Base-by-base conservation (phyloP, 2,329 filamentous ascomycete species). In the Alternaria angustiovoidea region DNA sequence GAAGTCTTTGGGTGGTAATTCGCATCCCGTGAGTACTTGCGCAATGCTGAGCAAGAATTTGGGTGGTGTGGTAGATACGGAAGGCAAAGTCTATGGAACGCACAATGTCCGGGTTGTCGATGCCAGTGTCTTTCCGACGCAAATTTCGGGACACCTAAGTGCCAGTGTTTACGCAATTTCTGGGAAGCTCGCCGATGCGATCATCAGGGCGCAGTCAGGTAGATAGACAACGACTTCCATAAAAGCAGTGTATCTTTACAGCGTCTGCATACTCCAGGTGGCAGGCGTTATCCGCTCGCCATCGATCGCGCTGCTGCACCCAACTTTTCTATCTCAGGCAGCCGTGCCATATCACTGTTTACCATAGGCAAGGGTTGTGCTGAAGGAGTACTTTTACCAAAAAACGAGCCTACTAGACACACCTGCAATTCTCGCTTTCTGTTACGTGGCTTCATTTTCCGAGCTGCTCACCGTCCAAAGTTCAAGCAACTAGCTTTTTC, bases 81-180 rank as follows among this genome's bases (percentile, higher is more conserved):
- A 75, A 49, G 68, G 72, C 20, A 70, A 55, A 36, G 72, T 79
- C 16, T 78, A 79, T 60, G 78, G 77, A 4, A 71, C 69, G 12
- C 36, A 48, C 8, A 78, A 77, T 47, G 70, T 80, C n/a, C 68
- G 77, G 36, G 73, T 79, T 2, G 74, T 74, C 6, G 76, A 79
- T 72, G 77, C 76, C n/a, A 76, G 75, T 43, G 62, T 76, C 1
- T 61, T 79, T n/a, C 72, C 73, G 6, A 69, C 66, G 56, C 73
- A 78, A 55, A 70, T 77, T 11, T 71, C 69, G 34, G 77, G 75
- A 16, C 77, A 79, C 73, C 57, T 78, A 54, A 73, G 64, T 39
- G 66, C 69, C 8, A 79, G 67, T n/a, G 66, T 80, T 1, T 79
- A 79, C 63, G 77, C 77, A 16, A 60, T 79, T 59, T 77, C 78